phyloP scores from a whole-genome alignment of 1,139 yeast species.

The Zygotorulaspora mrakii region DNA sequence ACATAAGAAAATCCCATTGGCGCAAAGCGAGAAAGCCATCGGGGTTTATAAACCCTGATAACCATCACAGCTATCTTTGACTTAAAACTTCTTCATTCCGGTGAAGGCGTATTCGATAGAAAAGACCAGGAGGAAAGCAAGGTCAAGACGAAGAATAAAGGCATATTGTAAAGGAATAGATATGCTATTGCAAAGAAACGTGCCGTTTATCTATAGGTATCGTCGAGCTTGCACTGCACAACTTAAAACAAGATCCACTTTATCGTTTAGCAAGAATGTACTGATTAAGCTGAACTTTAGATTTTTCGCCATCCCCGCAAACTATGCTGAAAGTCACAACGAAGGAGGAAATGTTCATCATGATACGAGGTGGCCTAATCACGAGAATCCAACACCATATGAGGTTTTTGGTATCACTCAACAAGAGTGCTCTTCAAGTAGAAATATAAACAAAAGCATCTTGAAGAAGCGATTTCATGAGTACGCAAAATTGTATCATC shows the following conservation, averaged over 20 bases:
- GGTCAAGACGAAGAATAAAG: too few species aligned
- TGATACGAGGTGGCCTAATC: conserved; percentile 53
- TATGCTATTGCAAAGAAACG: background rate
- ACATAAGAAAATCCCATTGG: too few species aligned
- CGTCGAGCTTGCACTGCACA: background rate
- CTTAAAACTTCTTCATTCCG: too few species aligned
- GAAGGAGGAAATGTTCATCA: conserved; percentile 8
- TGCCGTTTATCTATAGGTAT: background rate
- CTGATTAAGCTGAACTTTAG: background rate
- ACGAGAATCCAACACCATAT: conserved; percentile 64
- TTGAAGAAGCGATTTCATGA: conserved; percentile 57
- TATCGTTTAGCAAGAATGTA: background rate
- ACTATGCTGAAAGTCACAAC: conserved; percentile 3
- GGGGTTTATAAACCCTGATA: too few species aligned
- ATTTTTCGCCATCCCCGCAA: conserved; percentile 4
- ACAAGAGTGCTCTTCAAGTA: conserved; percentile 24
- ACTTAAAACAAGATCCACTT: background rate
- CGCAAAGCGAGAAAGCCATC: too few species aligned
- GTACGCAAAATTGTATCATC: conserved; percentile 80
- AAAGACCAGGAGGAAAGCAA: too few species aligned
- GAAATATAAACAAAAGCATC: conserved; percentile 39
- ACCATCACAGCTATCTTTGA: too few species aligned
- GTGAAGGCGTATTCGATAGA: too few species aligned
- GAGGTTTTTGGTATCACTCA: conserved; percentile 56
- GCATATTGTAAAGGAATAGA: too few species aligned